Evolutionary conservation across 2,329 filamentous ascomycete genomes (phyloP), one percentile per base, ranked within the genome.

Genomic region (Venturia aucupariae): DNA sequence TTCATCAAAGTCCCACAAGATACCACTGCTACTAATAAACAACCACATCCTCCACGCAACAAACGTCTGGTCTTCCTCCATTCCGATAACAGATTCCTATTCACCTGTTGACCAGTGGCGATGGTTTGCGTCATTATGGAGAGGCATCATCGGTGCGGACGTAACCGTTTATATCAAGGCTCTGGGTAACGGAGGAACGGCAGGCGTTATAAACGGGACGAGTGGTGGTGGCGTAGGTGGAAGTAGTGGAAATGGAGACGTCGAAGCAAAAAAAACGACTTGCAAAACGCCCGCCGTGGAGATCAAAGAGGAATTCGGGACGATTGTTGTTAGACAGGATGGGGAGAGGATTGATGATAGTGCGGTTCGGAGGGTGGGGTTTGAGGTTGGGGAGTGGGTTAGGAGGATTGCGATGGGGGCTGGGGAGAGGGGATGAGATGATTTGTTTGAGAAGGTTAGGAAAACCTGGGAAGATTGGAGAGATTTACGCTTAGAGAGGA

Each of bases 121-220:
- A 75, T 97, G 93, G 93, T 91, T 94, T 80, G 93, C 93, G 42
- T 93, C 90, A 54, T 83, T 97, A 27, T 97, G 93, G 93, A 86
- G 92, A 11, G 90, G 91, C 11, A 89, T 90, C 63, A 82, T 92
- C 0, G 90, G 89, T 0, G 86, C 93, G 0, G 93, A 97, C 74
- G 77, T 93, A 57, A 89, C 89, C 0, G 80, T 94, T 35, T 90
- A 89, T 71, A 82, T 89, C 22, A 81, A 79, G 51, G 74, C 77
- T 59, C 72, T 71, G 27, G 69, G 66, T 4, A 70, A 71, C 32
- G 72, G 74, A 41, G 68, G n/a, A n/a, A n/a, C n/a, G n/a, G n/a
- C n/a, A n/a, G n/a, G 69, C 5, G 64, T 66, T 24, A 65, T 30
- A 11, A 64, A 62, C 4, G 60, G n/a, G 4, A 55, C 4, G 8